Base-by-base conservation (phyloP, 2,329 filamentous ascomycete species). In the Ceratocystis huliohia region DNA sequence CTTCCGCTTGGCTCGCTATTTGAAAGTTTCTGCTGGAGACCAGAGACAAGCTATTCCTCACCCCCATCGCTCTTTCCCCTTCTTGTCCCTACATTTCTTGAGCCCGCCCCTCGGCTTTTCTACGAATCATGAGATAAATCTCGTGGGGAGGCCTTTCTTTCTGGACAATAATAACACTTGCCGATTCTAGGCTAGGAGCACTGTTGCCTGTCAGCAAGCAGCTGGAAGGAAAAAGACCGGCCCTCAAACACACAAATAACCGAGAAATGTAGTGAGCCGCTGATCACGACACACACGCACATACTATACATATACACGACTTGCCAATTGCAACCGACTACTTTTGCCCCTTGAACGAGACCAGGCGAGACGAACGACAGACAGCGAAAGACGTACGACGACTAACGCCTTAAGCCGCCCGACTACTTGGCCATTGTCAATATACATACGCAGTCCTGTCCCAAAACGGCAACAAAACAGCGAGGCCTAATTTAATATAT, bases 271-370 rank as follows among this genome's bases (percentile, higher is more conserved):
- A 53, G 48, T 53, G 48, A 53, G 48, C 48, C 48, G 48, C 13
- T 53, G 48, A 53, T 28, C 48, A 53, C 48, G 22, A 53, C 48
- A 53, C 48, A 53, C 48, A 53, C 48, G 48, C 48, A 50, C 48
- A 22, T 13, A 50, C 17, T 22, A 50, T 22, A 50, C 48, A 20
- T 22, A 50, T 22, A 50, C 48, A 20, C 48, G 37, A 41, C 37
- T 41, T 41, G 1, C 37, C 13, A 41, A 41, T 41, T 41, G 37
- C 37, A 15, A 41, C 37, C 37, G 13, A 15, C 37, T 2, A 15
- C 37, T 41, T 13, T 41, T 41, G 37, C 37, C 37, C 37, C 37
- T 41, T 10, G 15, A 41, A 41, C 37, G 37, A 41, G 37, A 41
- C 13, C 37, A 15, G 10, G 37, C 37, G 10, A 13, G 37, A 41